These are phyloP conservation scores for Chaetothyriales sp. DNA, from an alignment of 2,329 filamentous ascomycete genomes.

Conservation along the genomic window DNA sequence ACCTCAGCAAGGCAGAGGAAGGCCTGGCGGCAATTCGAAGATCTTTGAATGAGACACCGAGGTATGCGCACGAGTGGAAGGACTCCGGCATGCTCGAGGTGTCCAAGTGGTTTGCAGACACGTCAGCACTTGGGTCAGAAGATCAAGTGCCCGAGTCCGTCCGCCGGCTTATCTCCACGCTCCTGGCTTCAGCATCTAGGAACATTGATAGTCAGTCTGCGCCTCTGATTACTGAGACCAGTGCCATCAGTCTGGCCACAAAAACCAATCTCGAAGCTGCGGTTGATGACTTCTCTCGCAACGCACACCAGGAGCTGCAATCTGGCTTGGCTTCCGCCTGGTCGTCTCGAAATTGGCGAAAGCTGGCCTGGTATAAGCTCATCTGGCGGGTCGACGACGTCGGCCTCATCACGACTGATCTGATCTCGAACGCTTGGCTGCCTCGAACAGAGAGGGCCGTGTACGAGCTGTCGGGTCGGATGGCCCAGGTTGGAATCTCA, in stretches of 20 bases:
- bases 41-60: slow-evolving; percentile 52
- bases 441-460: slow-evolving; percentile 61
- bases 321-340: slow-evolving; percentile 67
- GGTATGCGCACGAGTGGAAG: slow-evolving; percentile 62
- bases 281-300: slow-evolving; percentile 60
- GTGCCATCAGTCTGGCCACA: slow-evolving; percentile 24
- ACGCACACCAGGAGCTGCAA: slow-evolving; percentile 69
- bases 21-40: slow-evolving; percentile 54
- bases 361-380: slow-evolving; percentile 82
- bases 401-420: slow-evolving; percentile 62
- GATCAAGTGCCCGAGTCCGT: slow-evolving; percentile 49
- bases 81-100: slow-evolving; percentile 53
- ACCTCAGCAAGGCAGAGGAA: slow-evolving; percentile 46
- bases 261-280: slow-evolving; percentile 39
- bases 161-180: slow-evolving; percentile 48
- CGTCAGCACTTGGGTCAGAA: slow-evolving; percentile 21
- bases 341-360: slow-evolving; percentile 58
- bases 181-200: slow-evolving; percentile 36
- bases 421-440: slow-evolving; percentile 63
- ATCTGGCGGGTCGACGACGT: slow-evolving; percentile 93
- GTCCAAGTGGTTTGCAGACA: slow-evolving; percentile 44
- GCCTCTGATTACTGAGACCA: slow-evolving; percentile 19
- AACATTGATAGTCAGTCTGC: slow-evolving; percentile 20
- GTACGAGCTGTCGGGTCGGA: slow-evolving; percentile 68
- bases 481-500: slow-evolving; percentile 44